Base-by-base conservation (phyloP, 78 protist species). In the Speleostelium caveatum region DNA sequence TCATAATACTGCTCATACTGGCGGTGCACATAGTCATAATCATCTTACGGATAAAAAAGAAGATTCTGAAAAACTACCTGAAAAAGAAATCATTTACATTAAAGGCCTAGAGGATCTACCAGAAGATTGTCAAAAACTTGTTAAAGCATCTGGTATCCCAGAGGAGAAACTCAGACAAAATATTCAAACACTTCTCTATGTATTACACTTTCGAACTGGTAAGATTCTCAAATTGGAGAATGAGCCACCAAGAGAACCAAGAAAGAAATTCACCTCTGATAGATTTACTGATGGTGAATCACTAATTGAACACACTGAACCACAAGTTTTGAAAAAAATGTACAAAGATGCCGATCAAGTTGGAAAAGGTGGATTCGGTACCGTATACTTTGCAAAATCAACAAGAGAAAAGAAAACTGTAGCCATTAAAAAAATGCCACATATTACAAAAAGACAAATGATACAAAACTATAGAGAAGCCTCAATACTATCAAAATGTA, bases 291-390 rank as follows among this genome's bases (percentile, higher is more conserved):
- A 79, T 35, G 88, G 88, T 39, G 88, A 79, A 32, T 55, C 65
- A 17, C 61, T 79, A 28, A 22, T 79, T 22, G 77, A 59, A 56
- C 76, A n/a, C 19, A 51, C 55, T n/a, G 88, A 79, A 39, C 88
- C 62, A 12, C 28, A 28, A 17, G 33, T 51, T 8, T 28, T 79
- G 35, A 79, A 79, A 32, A 83, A 83, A 39, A 32, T 49, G 16
- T 83, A 60, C 58, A 59, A 61, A 0, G 35, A 63, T 33, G 56
- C 45, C 14, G 91, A 83, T 10, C 51, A 53, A 1, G 91, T 83
- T 56, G 91, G 91, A n/a, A 83, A 83, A 45, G 91, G 93, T 73
- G 93, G 93, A 0, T 86, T 86, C 73, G 93, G 93, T 45, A 32
- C 66, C 5, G 93, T 86, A 14, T 86, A 60, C 33, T 51, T 75